A percentile compares a stretch with the other conserved stretches of the same genome.
phyloP scores from a whole-genome alignment of 495 filamentous ascomycete genomes.

The Penicillium soppii region DNA sequence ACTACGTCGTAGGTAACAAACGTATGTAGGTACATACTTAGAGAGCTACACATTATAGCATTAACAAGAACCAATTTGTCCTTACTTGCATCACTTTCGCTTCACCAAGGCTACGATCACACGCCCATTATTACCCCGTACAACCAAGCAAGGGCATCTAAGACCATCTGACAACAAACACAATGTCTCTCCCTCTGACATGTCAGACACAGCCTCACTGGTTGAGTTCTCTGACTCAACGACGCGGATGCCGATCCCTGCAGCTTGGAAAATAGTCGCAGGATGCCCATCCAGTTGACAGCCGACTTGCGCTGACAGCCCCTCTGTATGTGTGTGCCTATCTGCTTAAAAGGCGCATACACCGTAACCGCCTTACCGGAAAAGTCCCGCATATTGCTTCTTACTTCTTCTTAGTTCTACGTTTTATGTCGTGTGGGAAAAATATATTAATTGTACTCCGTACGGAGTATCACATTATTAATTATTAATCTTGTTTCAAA shows the following conservation, averaged over 20 bases:
- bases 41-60: too few species aligned
- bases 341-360: slow-evolving; percentile 11
- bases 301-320: not conserved
- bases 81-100: not conserved
- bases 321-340: not conserved
- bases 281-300: slow-evolving; percentile 19
- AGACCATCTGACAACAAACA: slow-evolving; percentile 9
- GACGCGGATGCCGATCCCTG: slow-evolving; percentile 20
- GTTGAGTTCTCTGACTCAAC: slow-evolving; percentile 25
- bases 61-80: not conserved
- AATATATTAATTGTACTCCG: not conserved
- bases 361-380: not conserved
- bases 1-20: too few species aligned
- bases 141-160: slow-evolving; percentile 26
- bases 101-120: slow-evolving; percentile 4
- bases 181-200: not conserved
- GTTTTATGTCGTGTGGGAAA: too few species aligned
- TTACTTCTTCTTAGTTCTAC: too few species aligned
- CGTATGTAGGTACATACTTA: too few species aligned
- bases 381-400: slow-evolving; percentile 4
- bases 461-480: not conserved
- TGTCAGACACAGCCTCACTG: slow-evolving; percentile 1
- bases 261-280: slow-evolving; percentile 20
- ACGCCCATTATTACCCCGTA: slow-evolving; percentile 27
- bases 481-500: not conserved